These are phyloP conservation scores for Phellinidium pouzarii DNA, from an alignment of 1,284 basidiomycete genomes.

Conservation along the genomic window DNA sequence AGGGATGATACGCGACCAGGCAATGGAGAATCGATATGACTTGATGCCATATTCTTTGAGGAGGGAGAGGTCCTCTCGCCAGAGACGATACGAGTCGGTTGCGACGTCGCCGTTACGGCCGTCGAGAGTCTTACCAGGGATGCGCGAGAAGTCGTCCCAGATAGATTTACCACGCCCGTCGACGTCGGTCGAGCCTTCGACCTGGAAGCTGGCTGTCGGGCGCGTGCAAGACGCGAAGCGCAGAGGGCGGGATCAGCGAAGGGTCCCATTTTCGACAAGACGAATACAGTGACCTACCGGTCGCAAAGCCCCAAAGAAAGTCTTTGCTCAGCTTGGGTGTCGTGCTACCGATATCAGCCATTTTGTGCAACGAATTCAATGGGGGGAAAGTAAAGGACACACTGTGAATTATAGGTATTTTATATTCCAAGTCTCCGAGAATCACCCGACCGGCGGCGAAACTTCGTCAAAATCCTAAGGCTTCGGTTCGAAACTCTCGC, in stretches of 20 bases:
- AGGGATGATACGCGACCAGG: slow-evolving; percentile 71
- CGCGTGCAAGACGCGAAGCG: slow-evolving; percentile 10
- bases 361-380: neutral
- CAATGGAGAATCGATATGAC: slow-evolving; percentile 62
- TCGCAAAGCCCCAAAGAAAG: slow-evolving; percentile 70
- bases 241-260: neutral
- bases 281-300: slow-evolving; percentile 37
- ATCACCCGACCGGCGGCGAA: neutral
- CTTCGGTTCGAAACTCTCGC: neutral
- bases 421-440: slow-evolving; percentile 5
- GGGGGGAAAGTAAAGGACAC: neutral
- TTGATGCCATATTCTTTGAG: slow-evolving; percentile 54
- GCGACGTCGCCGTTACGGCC: slow-evolving; percentile 62
- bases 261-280: neutral
- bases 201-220: slow-evolving; percentile 51
- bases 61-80: slow-evolving; percentile 62
- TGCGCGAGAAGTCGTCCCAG: slow-evolving; percentile 69
- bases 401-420: slow-evolving; percentile 2
- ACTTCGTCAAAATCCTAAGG: neutral
- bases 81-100: slow-evolving; percentile 63
- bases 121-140: slow-evolving; percentile 60
- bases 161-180: slow-evolving; percentile 60
- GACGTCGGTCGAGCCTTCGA: slow-evolving; percentile 54
- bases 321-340: slow-evolving; percentile 36
- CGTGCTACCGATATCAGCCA: slow-evolving; percentile 3